Base-by-base conservation (phyloP, 768 basidiomycete species). In the Agaricus blazei region DNA sequence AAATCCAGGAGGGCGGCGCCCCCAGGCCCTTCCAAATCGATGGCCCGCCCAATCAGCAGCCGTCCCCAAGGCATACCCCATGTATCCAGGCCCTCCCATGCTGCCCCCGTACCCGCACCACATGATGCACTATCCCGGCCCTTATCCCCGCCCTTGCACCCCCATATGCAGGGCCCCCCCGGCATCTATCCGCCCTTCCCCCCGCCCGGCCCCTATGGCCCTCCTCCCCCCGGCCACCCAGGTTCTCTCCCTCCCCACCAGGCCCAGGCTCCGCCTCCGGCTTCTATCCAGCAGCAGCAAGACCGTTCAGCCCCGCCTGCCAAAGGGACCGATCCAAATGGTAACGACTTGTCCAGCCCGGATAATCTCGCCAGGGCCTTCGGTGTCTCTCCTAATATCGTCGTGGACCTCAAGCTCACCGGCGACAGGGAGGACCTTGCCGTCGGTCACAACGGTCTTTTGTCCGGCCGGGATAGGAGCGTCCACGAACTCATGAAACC, bases 311-410 rank as follows among this genome's bases (percentile, higher is more conserved):
- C 36, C 8, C 47, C 40, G 19, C 36, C 60, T 19, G 60, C 84
- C 62, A 88, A 84, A 64, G 90, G 88, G 48, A 82, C 84, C 60
- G 91, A 93, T 64, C 91, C 91, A 3, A 80, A 87, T 57, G 80
- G 83, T 5, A 84, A 89, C 60, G 88, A 93, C 68, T 80, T 92
- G 77, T 87, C 88, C 48, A 83, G 79, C 65, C 79, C 86, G 6
- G 81, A 81, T 60, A 83, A 87, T 26, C 79, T 91, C 48, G 90
- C 87, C 41, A 88, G 84, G 69, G 84, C 77, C 64, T 92, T 92
- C 63, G 90, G 90, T 47, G 90, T 92, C 28, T 80, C 85, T 48
- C 74, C 83, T 27, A 77, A 79, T 42, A 90, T 92, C 60, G 81
- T 90, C 50, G 80, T 72, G 56, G 83, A 83, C 58, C 74, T 84